Conservation (phyloP, 2,329 filamentous ascomycete species). For the Talaromyces marneffei region DNA sequence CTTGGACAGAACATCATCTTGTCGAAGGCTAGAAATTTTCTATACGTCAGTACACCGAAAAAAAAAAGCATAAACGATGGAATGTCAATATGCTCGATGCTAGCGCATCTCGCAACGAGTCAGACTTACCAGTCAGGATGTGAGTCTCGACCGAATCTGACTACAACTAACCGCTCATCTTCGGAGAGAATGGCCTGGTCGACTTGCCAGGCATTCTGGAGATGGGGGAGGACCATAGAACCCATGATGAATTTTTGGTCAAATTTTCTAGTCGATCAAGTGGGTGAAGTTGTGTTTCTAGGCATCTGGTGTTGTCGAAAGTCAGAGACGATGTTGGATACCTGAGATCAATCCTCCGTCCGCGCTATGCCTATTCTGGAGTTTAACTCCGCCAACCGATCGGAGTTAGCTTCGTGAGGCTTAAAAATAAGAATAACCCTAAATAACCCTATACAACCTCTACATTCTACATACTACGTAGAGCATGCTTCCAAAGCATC, state of each 20-base stretch:
- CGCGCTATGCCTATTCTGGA: slow-evolving; percentile 7
- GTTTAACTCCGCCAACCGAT: not conserved
- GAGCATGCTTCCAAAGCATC: not conserved
- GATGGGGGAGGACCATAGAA: slow-evolving; percentile 86
- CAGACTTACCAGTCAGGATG: slow-evolving; percentile 60
- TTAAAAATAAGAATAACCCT: not conserved
- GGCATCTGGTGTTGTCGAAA: not conserved
- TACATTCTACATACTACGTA: not conserved
- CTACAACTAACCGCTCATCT: slow-evolving; percentile 74
- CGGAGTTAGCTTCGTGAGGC: not conserved
- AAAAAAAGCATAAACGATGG: not conserved
- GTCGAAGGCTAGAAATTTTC: slow-evolving; percentile 48
- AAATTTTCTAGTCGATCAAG: too few species aligned
- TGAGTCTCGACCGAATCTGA: slow-evolving; percentile 84
- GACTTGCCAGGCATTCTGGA: slow-evolving; percentile 92
- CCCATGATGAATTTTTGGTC: slow-evolving; percentile 54
- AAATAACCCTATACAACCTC: not conserved
- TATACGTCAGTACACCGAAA: slow-evolving; percentile 16
- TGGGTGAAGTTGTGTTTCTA: not conserved
- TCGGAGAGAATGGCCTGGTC: slow-evolving; percentile 91
- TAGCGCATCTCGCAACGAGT: not conserved
- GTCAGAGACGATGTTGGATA: not conserved
- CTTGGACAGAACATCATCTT: slow-evolving; percentile 92
- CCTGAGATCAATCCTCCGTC: slow-evolving; percentile 2
- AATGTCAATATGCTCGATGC: slow-evolving; percentile 17